Evolutionary conservation across 805 yeast species (phyloP).

Genomic region (Metschnikowia arizonensis): DNA sequence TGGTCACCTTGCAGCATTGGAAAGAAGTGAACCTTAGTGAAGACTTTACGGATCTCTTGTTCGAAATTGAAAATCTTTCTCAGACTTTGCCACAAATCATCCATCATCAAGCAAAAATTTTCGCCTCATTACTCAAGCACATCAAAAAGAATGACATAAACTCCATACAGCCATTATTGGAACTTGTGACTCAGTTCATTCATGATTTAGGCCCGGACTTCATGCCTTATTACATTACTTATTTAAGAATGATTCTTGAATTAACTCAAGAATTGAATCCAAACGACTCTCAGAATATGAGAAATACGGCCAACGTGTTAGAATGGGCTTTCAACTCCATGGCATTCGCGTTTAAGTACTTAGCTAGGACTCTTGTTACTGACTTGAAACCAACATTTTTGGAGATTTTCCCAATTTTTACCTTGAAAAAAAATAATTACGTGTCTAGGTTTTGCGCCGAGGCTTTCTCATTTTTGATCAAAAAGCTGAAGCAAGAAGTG

Average conservation of each 20-base stretch:
- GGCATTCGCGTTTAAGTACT: constrained; percentile 86
- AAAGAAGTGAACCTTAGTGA: constrained; percentile 77
- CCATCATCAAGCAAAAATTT: constrained; percentile 63
- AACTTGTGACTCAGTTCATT: constrained; percentile 72
- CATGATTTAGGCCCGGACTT: constrained; percentile 94
- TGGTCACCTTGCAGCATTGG: constrained; percentile 82
- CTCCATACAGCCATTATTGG: constrained; percentile 77
- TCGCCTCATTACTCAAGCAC: constrained; percentile 42
- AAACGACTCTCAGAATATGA: constrained; percentile 48
- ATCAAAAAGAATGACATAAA: constrained; percentile 57
- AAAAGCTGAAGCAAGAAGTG: constrained; percentile 54
- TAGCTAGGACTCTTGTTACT: constrained; percentile 58
- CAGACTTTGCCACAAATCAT: constrained; percentile 79
- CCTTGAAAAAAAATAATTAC: constrained; percentile 53
- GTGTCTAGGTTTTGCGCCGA: constrained; percentile 84
- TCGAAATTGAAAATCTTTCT: constrained; percentile 48
- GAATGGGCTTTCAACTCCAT: constrained; percentile 83
- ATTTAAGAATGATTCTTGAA: constrained; percentile 49
- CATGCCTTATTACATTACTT: constrained; percentile 56
- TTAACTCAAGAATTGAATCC: constrained; percentile 39
- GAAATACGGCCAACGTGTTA: constrained; percentile 56
- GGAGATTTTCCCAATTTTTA: constrained; percentile 59
- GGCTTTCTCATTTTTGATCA: constrained; percentile 76
- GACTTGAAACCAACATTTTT: constrained; percentile 70
- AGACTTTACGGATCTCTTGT: constrained; percentile 59